Conservation (phyloP, 352 stramenopile species). For the Pythium brassicae region DNA sequence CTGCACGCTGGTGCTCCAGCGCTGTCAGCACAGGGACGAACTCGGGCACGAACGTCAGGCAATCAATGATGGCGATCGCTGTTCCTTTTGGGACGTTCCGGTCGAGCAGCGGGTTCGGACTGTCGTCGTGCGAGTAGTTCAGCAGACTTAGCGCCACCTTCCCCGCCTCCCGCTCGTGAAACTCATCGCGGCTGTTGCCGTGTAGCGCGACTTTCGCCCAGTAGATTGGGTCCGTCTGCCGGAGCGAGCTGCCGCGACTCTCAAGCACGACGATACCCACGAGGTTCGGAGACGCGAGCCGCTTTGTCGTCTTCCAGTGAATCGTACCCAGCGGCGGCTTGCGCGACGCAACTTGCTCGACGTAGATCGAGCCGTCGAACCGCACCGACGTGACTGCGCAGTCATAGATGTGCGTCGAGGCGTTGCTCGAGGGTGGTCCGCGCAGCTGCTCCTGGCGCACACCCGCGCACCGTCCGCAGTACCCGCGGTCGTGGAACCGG, state of each 20-base stretch:
- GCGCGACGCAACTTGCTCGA: slow-evolving; percentile 54
- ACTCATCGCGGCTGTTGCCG: slow-evolving; percentile 65
- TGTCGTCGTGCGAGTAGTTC: slow-evolving; percentile 58
- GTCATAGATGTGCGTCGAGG: slow-evolving; percentile 85
- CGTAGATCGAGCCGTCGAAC: slow-evolving; percentile 57
- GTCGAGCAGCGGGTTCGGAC: slow-evolving; percentile 42
- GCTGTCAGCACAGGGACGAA: slow-evolving; percentile 84
- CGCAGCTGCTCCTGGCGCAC: slow-evolving; percentile 47
- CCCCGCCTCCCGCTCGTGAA: slow-evolving; percentile 46
- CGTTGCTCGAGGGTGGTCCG: slow-evolving; percentile 43
- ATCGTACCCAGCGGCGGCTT: slow-evolving; percentile 51
- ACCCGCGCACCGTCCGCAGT: slow-evolving; percentile 54
- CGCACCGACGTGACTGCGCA: slow-evolving; percentile 38
- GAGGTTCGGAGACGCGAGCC: slow-evolving; percentile 74
- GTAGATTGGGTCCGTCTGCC: slow-evolving; percentile 48
- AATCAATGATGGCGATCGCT: slow-evolving; percentile 81
- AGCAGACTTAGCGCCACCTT: slow-evolving; percentile 67
- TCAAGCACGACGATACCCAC: slow-evolving; percentile 70
- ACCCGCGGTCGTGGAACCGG: slow-evolving; percentile 41
- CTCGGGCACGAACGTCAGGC: slow-evolving; percentile 83
- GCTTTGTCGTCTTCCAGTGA: slow-evolving; percentile 81
- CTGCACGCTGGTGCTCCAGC: slow-evolving; percentile 67
- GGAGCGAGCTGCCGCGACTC: slow-evolving; percentile 39
- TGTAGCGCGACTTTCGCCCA: slow-evolving; percentile 79
- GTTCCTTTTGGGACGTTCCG: slow-evolving; percentile 47